Conservation (phyloP, 164 flowering plant genomes). For the Santalum album region DNA sequence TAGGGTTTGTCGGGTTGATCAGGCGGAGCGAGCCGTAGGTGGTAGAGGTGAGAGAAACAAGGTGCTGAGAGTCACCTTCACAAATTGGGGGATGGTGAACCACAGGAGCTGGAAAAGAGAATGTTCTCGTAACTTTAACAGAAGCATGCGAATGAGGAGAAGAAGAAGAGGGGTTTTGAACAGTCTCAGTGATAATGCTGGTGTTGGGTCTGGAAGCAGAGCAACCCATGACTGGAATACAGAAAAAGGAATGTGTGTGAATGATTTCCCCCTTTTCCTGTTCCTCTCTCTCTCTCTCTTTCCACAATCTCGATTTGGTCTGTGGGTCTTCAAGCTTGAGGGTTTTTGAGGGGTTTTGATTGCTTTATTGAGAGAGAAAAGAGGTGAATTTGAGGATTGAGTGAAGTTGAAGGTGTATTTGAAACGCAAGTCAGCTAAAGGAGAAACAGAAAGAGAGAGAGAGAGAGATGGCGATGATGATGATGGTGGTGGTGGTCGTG, state of each 20-base stretch:
- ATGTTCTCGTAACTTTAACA: slow-evolving; percentile 22
- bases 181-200: slow-evolving; percentile 5
- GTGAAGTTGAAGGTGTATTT: too few species aligned
- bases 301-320: background rate
- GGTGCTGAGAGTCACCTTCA: slow-evolving; percentile 71
- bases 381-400: too few species aligned
- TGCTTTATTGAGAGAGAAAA: too few species aligned
- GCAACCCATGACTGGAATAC: slow-evolving; percentile 39
- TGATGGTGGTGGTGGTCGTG: too few species aligned
- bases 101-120: slow-evolving; percentile 50
- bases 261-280: background rate
- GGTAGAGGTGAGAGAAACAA: slow-evolving; percentile 73
- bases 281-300: background rate
- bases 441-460: background rate
- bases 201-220: slow-evolving; percentile 33
- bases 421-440: background rate
- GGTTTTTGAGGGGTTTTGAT: too few species aligned
- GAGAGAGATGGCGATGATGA: too few species aligned
- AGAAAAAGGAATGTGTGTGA: background rate
- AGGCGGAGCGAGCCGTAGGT: slow-evolving; percentile 66
- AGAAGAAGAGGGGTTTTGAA: slow-evolving; percentile 4
- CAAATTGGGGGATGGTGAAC: slow-evolving; percentile 65
- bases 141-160: slow-evolving; percentile 9
- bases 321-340: too few species aligned
- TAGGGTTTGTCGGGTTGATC: slow-evolving; percentile 15